These are phyloP conservation scores for Leucogyrophana mollusca DNA, from an alignment of 768 basidiomycete genomes.

Conservation along the genomic window DNA sequence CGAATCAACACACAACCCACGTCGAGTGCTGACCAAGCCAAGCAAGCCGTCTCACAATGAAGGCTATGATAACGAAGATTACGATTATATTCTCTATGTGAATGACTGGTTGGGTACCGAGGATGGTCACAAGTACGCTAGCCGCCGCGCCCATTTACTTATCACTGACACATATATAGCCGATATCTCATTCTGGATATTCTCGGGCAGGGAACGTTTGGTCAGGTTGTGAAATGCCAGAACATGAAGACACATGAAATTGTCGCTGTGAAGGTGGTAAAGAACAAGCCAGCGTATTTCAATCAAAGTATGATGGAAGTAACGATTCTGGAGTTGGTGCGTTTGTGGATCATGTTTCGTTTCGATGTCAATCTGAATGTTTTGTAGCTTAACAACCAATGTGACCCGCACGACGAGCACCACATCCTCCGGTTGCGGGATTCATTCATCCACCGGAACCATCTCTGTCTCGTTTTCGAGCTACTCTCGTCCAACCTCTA, in stretches of 20 bases:
- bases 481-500: conserved; percentile 96
- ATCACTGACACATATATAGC: conserved; percentile 37
- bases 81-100: conserved; percentile 98
- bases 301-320: conserved; percentile 99
- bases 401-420: conserved; percentile 92
- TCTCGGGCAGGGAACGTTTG: conserved; percentile 97
- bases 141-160: conserved; percentile 1
- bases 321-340: conserved; percentile 90
- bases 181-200: conserved; percentile 95
- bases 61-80: conserved; percentile 98
- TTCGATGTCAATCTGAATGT: conserved; percentile 1
- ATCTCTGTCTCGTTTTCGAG: conserved; percentile 97
- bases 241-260: conserved; percentile 99
- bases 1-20: conserved; percentile 91
- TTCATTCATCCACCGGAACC: conserved; percentile 94
- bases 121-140: conserved; percentile 87
- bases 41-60: conserved; percentile 96
- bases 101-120: conserved; percentile 97
- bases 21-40: conserved; percentile 96
- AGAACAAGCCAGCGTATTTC: conserved; percentile 99
- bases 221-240: conserved; percentile 99
- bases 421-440: conserved; percentile 95
- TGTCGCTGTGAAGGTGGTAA: conserved; percentile 98
- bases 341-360: conserved; percentile 30
- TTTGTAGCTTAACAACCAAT: conserved; percentile 86